Evolutionary conservation across 495 filamentous ascomycete genomes (phyloP).

Genomic region (Massariosphaeria phaeospora): DNA sequence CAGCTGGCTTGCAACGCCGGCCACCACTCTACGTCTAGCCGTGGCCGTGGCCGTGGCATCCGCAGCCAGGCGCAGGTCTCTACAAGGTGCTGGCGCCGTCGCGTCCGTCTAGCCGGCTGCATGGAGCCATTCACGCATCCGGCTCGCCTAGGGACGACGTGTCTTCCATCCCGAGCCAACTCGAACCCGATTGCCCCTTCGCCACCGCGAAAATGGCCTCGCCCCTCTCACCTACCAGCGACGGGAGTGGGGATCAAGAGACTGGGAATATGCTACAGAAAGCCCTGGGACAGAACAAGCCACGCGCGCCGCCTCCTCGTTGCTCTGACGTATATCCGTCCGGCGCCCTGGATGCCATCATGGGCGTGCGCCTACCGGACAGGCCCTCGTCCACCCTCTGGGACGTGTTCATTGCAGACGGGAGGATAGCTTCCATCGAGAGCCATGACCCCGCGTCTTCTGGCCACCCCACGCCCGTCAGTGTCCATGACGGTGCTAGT

Average conservation of each 20-base stretch:
- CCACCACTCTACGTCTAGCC: background rate
- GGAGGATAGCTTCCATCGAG: constrained; percentile 42
- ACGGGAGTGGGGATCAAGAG: constrained; percentile 35
- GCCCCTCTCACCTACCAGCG: constrained; percentile 30
- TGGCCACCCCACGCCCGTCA: constrained; percentile 33
- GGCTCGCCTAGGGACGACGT: constrained; percentile 7
- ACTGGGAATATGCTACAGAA: constrained; percentile 32
- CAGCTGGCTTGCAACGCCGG: constrained; percentile 10
- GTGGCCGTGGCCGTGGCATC: background rate
- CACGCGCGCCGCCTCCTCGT: constrained; percentile 13
- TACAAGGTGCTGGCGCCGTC: background rate
- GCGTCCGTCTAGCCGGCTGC: background rate
- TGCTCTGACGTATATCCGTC: constrained; percentile 26
- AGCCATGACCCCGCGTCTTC: constrained; percentile 32
- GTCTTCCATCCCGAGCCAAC: no score
- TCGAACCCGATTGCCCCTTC: no score
- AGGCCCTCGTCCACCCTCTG: constrained; percentile 39
- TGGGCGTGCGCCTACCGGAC: constrained; percentile 42
- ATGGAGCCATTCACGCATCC: constrained; percentile 11
- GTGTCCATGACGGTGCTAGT: constrained; percentile 33
- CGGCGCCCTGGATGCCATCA: constrained; percentile 31
- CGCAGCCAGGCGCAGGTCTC: background rate
- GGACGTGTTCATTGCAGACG: constrained; percentile 44
- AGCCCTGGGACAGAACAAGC: constrained; percentile 9
- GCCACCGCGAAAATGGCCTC: constrained; percentile 32